Percentiles rank a stretch among this genome's conserved stretches.
These are phyloP conservation scores for Paralagenidium karlingii DNA, from an alignment of 352 stramenopile genomes.

Conservation along the genomic window DNA sequence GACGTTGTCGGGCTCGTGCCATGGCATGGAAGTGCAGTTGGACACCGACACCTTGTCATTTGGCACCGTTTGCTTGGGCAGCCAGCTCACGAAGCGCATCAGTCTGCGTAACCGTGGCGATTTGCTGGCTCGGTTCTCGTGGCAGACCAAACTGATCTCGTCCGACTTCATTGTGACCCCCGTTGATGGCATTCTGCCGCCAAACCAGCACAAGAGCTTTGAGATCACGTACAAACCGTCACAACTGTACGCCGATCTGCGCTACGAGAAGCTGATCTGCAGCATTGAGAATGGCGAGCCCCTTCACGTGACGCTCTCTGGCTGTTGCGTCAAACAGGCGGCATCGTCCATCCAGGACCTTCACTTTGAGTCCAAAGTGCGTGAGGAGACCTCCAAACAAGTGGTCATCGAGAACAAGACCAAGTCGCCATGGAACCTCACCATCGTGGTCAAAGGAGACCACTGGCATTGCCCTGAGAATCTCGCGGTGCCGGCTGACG, in stretches of 20 bases:
- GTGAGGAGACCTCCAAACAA: conserved; percentile 39
- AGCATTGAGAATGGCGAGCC: conserved; percentile 41
- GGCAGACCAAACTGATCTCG: conserved; percentile 58
- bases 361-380: conserved; percentile 69
- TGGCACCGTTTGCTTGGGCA: conserved; percentile 81
- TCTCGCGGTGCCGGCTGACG: conserved; percentile 61
- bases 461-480: conserved; percentile 81
- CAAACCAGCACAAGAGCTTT: conserved; percentile 78
- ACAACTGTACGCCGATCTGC: conserved; percentile 72
- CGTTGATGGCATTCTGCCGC: conserved; percentile 62
- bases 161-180: conserved; percentile 77
- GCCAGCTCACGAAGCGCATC: conserved; percentile 70
- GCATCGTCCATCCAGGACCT: conserved; percentile 82
- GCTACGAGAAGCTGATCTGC: conserved; percentile 70
- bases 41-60: conserved; percentile 86
- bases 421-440: conserved; percentile 69
- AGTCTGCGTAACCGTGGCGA: conserved; percentile 87
- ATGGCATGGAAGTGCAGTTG: conserved; percentile 85
- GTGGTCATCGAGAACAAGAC: conserved; percentile 79
- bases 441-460: conserved; percentile 76
- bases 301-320: conserved; percentile 63
- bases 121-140: conserved; percentile 80
- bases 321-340: conserved; percentile 78
- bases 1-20: conserved; percentile 71
- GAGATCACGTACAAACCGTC: conserved; percentile 85